Base-by-base conservation (phyloP, 768 basidiomycete genomes). In the Boletus rufocinnamomeus region DNA sequence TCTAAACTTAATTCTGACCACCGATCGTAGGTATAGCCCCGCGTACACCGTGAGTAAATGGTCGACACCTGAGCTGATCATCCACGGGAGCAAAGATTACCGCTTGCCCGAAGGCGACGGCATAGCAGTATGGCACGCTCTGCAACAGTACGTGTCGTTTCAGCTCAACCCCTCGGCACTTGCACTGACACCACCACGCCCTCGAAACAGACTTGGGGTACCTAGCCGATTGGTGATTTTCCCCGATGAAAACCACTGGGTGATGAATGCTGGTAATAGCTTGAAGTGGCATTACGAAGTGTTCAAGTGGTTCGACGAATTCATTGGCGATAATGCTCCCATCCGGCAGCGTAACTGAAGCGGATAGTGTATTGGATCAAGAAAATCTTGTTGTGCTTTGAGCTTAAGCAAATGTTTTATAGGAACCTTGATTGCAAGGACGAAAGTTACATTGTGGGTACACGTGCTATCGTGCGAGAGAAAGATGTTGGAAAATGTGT, bases 261-360 rank as follows among this genome's bases (percentile, higher is more conserved):
- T 93, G 27, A 65, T 91, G 60, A 82, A 90, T 54, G 88, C 87
- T 58, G 87, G 85, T 53, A 92, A 92, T 64, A 89, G 91, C 69
- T 75, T 96, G 71, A 93, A 94, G 71, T 98, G 96, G 96, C 93
- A 98, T 74, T 79, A 89, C 63, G 96, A 99, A 71, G 89, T 98
- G 14, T 88, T 99, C 76, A 80, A 84, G 59, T 98, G 93, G 93
- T 88, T 97, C 60, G 84, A 88, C 56, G 73, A 84, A 66, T 91
- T 81, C 64, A 78, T 88, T 14, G 86, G 83, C 43, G 51, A 70
- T 30, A 62, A 56, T 6, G 56, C 54, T 14, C n/a, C 50, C 21
- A 7, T 21, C 43, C 50, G 19, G 32, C 38, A 54, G 16, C 64
- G 50, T 35, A 64, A 69, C 56, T 71, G 38, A 62, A 35, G 10